Percentiles rank a stretch among this genome's conserved stretches.
phyloP scores from a whole-genome alignment of 148 eudicot genomes.

The Rhododendron ferrugineum region DNA sequence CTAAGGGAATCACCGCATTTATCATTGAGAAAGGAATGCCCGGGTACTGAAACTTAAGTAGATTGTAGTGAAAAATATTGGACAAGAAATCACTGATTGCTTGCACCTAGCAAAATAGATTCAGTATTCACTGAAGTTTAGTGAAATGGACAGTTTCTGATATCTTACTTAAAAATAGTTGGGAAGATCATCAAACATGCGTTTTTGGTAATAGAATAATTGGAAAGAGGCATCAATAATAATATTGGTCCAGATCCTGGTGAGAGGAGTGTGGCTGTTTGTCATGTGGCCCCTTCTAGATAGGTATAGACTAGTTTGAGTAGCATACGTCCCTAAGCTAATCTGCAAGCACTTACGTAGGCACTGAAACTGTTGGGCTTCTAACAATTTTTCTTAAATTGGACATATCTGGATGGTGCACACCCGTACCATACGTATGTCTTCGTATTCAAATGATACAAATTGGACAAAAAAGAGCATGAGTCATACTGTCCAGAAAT shows the following conservation, averaged over 20 bases:
- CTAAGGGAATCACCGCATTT: conserved; percentile 98
- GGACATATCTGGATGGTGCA: background rate
- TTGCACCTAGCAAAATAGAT: background rate
- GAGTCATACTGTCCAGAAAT: background rate
- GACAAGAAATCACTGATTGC: background rate
- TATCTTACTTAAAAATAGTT: background rate
- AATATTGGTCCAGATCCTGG: background rate
- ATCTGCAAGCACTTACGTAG: background rate
- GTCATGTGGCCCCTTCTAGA: background rate
- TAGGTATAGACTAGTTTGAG: background rate
- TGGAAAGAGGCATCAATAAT: background rate
- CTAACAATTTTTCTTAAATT: background rate
- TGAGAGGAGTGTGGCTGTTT: background rate
- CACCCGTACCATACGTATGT: background rate
- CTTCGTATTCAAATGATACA: background rate
- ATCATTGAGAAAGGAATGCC: conserved; percentile 94
- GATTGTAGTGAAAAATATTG: background rate
- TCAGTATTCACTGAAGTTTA: background rate
- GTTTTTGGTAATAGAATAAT: background rate
- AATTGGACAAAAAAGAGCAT: background rate
- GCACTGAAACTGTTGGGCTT: background rate
- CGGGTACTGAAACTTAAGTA: conserved; percentile 45
- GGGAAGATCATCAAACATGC: background rate
- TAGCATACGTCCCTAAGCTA: background rate
- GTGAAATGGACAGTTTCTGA: background rate